phyloP scores from a whole-genome alignment of 2,329 filamentous ascomycete genomes.

The Penicillium sp. region DNA sequence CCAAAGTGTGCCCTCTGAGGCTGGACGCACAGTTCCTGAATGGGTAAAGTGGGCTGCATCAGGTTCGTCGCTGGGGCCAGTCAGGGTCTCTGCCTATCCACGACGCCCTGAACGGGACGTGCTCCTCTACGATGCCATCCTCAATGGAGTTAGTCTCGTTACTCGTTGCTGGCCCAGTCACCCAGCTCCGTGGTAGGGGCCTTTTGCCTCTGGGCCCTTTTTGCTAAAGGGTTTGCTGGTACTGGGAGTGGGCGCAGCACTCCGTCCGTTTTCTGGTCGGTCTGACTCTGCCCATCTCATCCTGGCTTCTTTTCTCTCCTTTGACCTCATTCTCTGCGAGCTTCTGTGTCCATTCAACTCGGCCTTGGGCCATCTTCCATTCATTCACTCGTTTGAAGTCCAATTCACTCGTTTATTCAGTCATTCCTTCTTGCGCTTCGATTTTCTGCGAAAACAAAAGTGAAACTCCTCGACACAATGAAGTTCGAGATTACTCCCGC shows the following conservation, averaged over 20 bases:
- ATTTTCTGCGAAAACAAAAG: background rate
- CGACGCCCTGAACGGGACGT: background rate
- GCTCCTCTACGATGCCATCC: slow-evolving; percentile 2
- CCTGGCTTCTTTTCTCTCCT: slow-evolving; percentile 14
- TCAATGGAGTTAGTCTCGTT: slow-evolving; percentile 12
- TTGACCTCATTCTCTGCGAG: slow-evolving; percentile 27
- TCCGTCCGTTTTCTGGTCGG: slow-evolving; percentile 19
- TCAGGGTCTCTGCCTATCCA: slow-evolving; percentile 9
- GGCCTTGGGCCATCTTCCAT: slow-evolving; percentile 26
- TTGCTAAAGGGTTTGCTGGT: background rate
- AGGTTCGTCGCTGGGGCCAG: slow-evolving; percentile 5
- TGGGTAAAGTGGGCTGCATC: background rate
- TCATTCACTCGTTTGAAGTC: slow-evolving; percentile 17
- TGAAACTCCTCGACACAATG: slow-evolving; percentile 27
- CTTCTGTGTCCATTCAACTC: slow-evolving; percentile 23
- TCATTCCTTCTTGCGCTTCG: slow-evolving; percentile 16
- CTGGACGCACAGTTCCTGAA: slow-evolving; percentile 2
- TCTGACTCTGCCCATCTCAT: slow-evolving; percentile 8
- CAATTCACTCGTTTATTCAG: slow-evolving; percentile 18
- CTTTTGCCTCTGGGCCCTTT: background rate
- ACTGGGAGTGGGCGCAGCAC: background rate
- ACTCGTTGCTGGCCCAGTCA: slow-evolving; percentile 5
- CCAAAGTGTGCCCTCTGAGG: slow-evolving; percentile 3
- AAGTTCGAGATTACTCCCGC: slow-evolving; percentile 37
- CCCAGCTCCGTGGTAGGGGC: background rate